Conservation (phyloP, 1,284 basidiomycete genomes). For the Ganoderma sinense region DNA sequence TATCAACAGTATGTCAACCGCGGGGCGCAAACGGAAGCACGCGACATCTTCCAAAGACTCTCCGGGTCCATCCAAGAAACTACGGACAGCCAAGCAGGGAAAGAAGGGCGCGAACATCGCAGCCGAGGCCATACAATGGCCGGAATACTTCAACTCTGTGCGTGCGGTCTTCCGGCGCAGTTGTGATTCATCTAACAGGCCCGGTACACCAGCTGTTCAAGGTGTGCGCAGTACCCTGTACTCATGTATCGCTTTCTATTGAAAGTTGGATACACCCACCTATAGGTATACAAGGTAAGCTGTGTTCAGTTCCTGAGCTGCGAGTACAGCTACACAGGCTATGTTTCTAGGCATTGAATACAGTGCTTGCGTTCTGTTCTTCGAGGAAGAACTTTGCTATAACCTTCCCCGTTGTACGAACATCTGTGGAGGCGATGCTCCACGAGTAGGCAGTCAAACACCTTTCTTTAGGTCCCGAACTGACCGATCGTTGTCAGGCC, state of each 20-base stretch:
- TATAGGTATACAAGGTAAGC: slow-evolving; percentile 34
- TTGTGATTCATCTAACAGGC: not conserved
- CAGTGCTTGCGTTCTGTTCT: slow-evolving; percentile 88
- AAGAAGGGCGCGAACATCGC: slow-evolving; percentile 37
- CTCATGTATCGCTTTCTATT: not conserved
- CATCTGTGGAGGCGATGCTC: slow-evolving; percentile 81
- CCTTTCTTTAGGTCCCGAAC: too few relatives aligned
- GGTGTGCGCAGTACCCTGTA: slow-evolving; percentile 23
- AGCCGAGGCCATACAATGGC: slow-evolving; percentile 50
- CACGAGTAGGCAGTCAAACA: slow-evolving; percentile 59
- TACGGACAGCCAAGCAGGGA: slow-evolving; percentile 27
- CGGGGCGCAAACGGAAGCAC: slow-evolving; percentile 26
- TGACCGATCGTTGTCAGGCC: slow-evolving; percentile 54
- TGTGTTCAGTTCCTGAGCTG: not conserved
- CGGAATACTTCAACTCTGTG: slow-evolving; percentile 66
- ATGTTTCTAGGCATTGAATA: slow-evolving; percentile 79
- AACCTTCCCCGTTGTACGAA: slow-evolving; percentile 80
- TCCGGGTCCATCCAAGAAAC: slow-evolving; percentile 28
- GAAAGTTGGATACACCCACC: not conserved
- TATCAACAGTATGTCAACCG: slow-evolving; percentile 16
- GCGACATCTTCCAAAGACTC: not conserved
- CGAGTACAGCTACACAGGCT: not conserved
- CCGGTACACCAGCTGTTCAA: slow-evolving; percentile 33
- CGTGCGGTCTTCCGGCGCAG: slow-evolving; percentile 29
- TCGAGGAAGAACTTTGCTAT: slow-evolving; percentile 85